Conservation (phyloP, 257 asterid genomes). For the Solanum bulbocastanum region DNA sequence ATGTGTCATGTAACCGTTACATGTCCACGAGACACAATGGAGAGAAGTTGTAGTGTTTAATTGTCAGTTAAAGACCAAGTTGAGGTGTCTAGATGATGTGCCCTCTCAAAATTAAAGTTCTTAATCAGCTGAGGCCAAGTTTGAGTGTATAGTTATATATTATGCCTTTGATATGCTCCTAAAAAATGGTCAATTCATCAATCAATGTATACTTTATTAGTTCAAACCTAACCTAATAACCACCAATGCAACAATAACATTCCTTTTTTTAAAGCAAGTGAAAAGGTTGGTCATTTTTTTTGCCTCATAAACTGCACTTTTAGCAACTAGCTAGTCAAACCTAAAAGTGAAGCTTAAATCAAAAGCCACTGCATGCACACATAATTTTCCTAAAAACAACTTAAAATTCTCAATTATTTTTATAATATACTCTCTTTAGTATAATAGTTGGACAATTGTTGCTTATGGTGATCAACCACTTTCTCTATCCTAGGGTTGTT, state of each 20-base stretch:
- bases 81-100: not conserved
- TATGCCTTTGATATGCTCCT: not conserved
- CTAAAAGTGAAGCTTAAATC: not conserved
- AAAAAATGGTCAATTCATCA: not conserved
- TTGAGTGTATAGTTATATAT: not conserved
- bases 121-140: accelerated
- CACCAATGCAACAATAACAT: slow-evolving; percentile 13
- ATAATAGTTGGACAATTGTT: not conserved
- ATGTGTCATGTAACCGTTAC: not conserved
- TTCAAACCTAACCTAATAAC: slow-evolving; percentile 31
- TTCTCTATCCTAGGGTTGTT: not conserved
- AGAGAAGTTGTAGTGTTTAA: not conserved
- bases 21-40: not conserved
- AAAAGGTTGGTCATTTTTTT: not conserved
- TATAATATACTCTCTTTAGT: not conserved
- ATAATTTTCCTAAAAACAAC: not conserved
- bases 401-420: not conserved
- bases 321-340: not conserved
- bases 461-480: not conserved
- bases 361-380: not conserved
- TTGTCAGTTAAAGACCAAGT: not conserved
- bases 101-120: not conserved
- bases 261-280: not conserved
- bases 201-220: slow-evolving; percentile 8
- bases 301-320: not conserved